A percentile compares a stretch with the other conserved stretches of the same genome.
Evolutionary conservation across 192 early-diverging fungal genomes (phyloP).

Genomic region (Gorgonomyces haynaldii): DNA sequence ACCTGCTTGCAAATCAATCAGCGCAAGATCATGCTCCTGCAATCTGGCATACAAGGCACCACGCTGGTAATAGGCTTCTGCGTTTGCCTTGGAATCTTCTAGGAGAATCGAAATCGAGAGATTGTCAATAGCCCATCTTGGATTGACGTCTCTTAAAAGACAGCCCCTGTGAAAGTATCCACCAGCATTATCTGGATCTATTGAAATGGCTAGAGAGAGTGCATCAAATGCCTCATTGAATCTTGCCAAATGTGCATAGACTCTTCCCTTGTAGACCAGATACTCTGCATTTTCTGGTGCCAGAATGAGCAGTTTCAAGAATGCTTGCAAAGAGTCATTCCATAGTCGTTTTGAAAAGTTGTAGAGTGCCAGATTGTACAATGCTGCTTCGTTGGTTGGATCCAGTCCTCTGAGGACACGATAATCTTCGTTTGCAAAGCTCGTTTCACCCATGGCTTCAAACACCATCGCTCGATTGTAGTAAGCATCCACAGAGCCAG

Average conservation of each 20-base stretch:
- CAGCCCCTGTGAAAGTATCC: constrained; percentile 36
- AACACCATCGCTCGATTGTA: constrained; percentile 38
- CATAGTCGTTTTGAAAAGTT: constrained; percentile 36
- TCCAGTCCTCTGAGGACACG: constrained; percentile 36
- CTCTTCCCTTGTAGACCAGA: constrained; percentile 25
- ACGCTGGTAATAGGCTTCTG: constrained; percentile 35
- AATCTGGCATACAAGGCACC: constrained; percentile 34
- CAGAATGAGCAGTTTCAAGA: constrained; percentile 29
- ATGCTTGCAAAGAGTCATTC: constrained; percentile 33
- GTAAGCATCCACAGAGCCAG: constrained; percentile 37
- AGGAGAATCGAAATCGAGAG: constrained; percentile 33
- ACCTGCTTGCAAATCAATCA: constrained; percentile 31
- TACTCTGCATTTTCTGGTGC: constrained; percentile 26
- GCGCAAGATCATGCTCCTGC: constrained; percentile 28
- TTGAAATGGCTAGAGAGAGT: constrained; percentile 22
- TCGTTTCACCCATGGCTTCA: constrained; percentile 29
- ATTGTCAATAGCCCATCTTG: constrained; percentile 35
- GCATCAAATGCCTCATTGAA: constrained; percentile 32
- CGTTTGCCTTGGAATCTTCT: constrained; percentile 22
- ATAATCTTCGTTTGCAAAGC: constrained; percentile 45
- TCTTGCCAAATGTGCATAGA: constrained; percentile 24
- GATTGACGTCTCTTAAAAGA: constrained; percentile 29
- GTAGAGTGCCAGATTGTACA: constrained; percentile 38
- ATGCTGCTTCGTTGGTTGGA: constrained; percentile 35
- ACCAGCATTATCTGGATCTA: constrained; percentile 26